Base-by-base conservation (phyloP, 2,329 filamentous ascomycete species). In the Furcasterigmium furcatum region DNA sequence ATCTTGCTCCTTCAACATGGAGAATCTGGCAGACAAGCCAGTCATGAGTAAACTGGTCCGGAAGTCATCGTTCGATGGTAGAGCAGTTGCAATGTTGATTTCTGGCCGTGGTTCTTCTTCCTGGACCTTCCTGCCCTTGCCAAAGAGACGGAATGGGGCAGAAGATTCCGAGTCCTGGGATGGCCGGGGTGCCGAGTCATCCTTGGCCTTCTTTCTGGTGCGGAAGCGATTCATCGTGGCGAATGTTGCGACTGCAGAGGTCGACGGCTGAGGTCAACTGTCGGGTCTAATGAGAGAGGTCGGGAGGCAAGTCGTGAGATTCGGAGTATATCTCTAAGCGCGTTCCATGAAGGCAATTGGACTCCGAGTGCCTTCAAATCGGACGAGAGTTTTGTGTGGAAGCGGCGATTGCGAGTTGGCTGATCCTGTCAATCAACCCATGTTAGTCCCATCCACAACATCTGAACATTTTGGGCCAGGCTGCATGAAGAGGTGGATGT, bases 41-140 rank as follows among this genome's bases (percentile, higher is more conserved):
- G 90, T 91, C 92, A 99, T 95, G 51, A 99, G 75, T 47, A 99
- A 72, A 73, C 94, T 97, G 4, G 94, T 99, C 46, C 94, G 83
- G 66, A 99, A 97, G 60, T 97, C 86, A 65, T 97, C 90, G 39
- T 73, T 84, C 1, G 91, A 77, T 2, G 94, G 94, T 3, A 99
- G 73, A 1, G 83, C 91, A 12, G 73, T 73, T 3, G 82, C 65
- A 12, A 97, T 72, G 58, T 97, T 86, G 39, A 96, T 67, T 50
- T 88, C 79, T 47, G 71, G 74, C 60, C 84, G 87, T 38, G 72
- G 68, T 55, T 83, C 80, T 38, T 75, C 76, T 18, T 77, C 76
- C 9, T 66, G 70, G 1, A 68, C 58, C 59, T 80, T 84, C 55
- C 81, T 79, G 2, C 61, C 71, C 52, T 74, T 77, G 47, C 77